Base-by-base conservation (phyloP, 2,329 filamentous ascomycete species). In the Aspergillaceae sp. region DNA sequence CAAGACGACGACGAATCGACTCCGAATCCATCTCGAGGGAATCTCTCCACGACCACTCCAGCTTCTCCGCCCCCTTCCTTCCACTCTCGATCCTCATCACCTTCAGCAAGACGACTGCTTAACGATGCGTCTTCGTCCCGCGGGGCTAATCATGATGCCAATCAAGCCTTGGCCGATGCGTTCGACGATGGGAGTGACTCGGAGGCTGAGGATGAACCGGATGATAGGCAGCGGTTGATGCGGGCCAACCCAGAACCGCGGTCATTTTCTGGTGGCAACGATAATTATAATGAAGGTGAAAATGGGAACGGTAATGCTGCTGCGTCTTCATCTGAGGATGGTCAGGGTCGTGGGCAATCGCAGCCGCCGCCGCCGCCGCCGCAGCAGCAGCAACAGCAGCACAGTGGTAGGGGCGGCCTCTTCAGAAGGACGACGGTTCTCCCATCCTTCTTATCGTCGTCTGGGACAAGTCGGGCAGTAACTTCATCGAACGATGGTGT, bases 401-500 rank as follows among this genome's bases (percentile, higher is more conserved):
- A 51, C 8, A 42, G 42, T 8, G 19, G 19, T 19, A 19, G 19
- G 19, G 19, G 19, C 19, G 58, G 11, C 53, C 48, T 11, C 61
- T 75, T 28, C 65, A 71, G 51, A 65, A 63, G 73, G 49, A 70
- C 74, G 6, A 80, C 78, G 7, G 70, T 78, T 51, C 63, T 81
- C 38, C 78, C 79, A 1, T 68, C 66, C 3, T 80, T 78, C 47
- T 54, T 56, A n/a, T 53, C 70, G 10, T 53, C 65, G 9, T 65
- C 66, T 33, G 64, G 67, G 27, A n/a, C 59, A 10, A 46, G 70
- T 65, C 46, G 69, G 50, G 85, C 87, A 38, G 80, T 84, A 44
- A 84, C 83, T 27, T 79, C 82, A n/a, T 83, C 86, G 45, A 89
- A 87, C 42, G 92, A 97, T 67, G 92, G 92, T 50, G 92, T 98